Conservation (phyloP, 441 rosid species). For the Gossypium armourianum region DNA sequence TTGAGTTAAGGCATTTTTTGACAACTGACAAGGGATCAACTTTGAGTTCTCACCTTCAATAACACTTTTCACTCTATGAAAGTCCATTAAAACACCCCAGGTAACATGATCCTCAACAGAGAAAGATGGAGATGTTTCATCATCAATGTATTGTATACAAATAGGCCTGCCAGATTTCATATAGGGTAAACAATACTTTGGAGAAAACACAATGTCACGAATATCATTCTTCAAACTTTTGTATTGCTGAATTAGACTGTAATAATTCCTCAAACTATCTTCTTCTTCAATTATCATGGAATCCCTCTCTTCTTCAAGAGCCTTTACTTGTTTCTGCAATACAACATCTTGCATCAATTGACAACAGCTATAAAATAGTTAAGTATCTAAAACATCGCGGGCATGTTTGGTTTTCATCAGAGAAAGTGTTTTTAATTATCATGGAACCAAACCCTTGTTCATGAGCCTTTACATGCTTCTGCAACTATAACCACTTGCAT, state of each 20-base stretch:
- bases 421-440: conserved; percentile 25
- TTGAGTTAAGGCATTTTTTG: background rate
- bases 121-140: conserved; percentile 49
- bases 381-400: background rate
- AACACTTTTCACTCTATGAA: conserved; percentile 50
- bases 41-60: conserved; percentile 46
- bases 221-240: conserved; percentile 67
- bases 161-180: conserved; percentile 75
- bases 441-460: conserved; percentile 65
- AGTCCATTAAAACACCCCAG: conserved; percentile 80
- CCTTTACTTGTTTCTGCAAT: conserved; percentile 64
- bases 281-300: conserved; percentile 84
- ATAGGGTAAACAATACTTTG: conserved; percentile 76
- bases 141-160: conserved; percentile 45
- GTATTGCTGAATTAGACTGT: conserved; percentile 63
- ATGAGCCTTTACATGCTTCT: conserved; percentile 47
- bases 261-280: conserved; percentile 70
- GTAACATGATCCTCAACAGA: conserved; percentile 53
- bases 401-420: background rate
- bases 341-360: conserved; percentile 18
- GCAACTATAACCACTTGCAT: conserved; percentile 23
- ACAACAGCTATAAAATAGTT: background rate
- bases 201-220: conserved; percentile 62
- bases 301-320: conserved; percentile 73
- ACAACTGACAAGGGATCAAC: conserved; percentile 4